These are phyloP conservation scores for Polyporus arcularius DNA, from an alignment of 768 basidiomycete genomes.

Conservation along the genomic window DNA sequence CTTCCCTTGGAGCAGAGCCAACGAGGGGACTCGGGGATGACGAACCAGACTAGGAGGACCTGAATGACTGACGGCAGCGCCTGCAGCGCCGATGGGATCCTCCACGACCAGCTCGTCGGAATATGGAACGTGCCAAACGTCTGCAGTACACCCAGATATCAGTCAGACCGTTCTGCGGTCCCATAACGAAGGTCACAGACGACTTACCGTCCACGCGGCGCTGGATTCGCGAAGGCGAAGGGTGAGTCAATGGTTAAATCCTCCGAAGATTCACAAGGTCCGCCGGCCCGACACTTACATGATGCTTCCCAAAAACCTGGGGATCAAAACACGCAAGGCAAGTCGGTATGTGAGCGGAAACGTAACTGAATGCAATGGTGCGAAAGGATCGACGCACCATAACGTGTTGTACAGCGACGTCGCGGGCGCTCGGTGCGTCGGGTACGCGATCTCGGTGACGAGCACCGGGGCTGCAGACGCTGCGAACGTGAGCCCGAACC, in stretches of 20 bases:
- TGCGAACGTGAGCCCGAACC: slow-evolving; percentile 45
- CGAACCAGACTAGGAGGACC: slow-evolving; percentile 40
- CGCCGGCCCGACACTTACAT: slow-evolving; percentile 26
- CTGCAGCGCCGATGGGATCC: slow-evolving; percentile 44
- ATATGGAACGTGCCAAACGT: slow-evolving; percentile 48
- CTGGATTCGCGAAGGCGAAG: slow-evolving; percentile 9
- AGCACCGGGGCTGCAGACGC: slow-evolving; percentile 48
- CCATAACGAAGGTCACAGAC: background rate
- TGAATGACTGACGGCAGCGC: slow-evolving; percentile 32
- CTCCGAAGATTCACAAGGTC: too few relatives aligned
- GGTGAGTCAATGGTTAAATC: too few relatives aligned
- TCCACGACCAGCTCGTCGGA: slow-evolving; percentile 42
- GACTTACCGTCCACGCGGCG: slow-evolving; percentile 28
- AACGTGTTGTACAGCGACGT: slow-evolving; percentile 47
- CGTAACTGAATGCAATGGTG: background rate
- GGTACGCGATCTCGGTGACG: slow-evolving; percentile 53
- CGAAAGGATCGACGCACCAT: slow-evolving; percentile 35
- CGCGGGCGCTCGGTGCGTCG: slow-evolving; percentile 45
- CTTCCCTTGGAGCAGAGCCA: slow-evolving; percentile 40
- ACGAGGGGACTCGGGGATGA: slow-evolving; percentile 40
- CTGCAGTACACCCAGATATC: background rate
- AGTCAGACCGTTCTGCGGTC: background rate
- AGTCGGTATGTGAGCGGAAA: slow-evolving; percentile 10
- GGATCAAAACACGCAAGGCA: slow-evolving; percentile 1
- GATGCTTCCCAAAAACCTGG: slow-evolving; percentile 37